Conservation (phyloP, 805 yeast species). For the Wickerhamiella dianesei region DNA sequence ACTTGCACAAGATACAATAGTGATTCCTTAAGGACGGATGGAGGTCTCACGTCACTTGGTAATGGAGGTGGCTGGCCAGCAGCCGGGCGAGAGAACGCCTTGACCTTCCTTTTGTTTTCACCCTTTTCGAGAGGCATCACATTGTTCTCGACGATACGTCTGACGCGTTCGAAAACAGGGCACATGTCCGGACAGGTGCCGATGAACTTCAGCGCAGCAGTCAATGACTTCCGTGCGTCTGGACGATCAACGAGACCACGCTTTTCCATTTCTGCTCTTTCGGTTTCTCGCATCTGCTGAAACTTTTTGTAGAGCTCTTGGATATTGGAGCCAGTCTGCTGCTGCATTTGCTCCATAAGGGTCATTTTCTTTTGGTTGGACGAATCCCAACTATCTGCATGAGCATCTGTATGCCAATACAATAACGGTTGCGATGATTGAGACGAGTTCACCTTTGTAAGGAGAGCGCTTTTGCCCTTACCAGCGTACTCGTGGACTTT, state of each 20-base stretch:
- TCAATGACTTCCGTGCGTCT: slow-evolving; percentile 65
- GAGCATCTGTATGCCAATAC: neutral
- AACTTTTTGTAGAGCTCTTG: slow-evolving; percentile 59
- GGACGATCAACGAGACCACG: slow-evolving; percentile 79
- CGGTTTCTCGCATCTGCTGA: slow-evolving; percentile 58
- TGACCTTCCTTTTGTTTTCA: slow-evolving; percentile 44
- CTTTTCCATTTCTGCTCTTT: slow-evolving; percentile 64
- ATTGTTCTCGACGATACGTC: slow-evolving; percentile 77
- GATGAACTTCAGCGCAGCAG: slow-evolving; percentile 72
- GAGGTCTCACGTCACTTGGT: slow-evolving; percentile 96
- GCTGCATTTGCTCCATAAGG: slow-evolving; percentile 34
- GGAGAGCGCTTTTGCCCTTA: neutral
- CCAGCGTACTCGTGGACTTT: too few species aligned
- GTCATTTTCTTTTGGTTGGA: slow-evolving; percentile 54
- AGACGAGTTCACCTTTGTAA: neutral
- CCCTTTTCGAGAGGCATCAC: slow-evolving; percentile 68
- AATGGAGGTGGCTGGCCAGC: slow-evolving; percentile 97
- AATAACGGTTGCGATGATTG: neutral
- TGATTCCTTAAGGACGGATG: slow-evolving; percentile 52
- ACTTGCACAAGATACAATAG: slow-evolving; percentile 57
- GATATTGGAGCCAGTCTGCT: slow-evolving; percentile 35
- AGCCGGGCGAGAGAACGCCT: slow-evolving; percentile 91
- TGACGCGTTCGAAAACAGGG: slow-evolving; percentile 79
- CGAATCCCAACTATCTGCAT: slow-evolving; percentile 44
- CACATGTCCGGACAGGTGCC: slow-evolving; percentile 94